phyloP scores from a whole-genome alignment of 2,329 filamentous ascomycete genomes.

The Didymella sp. region DNA sequence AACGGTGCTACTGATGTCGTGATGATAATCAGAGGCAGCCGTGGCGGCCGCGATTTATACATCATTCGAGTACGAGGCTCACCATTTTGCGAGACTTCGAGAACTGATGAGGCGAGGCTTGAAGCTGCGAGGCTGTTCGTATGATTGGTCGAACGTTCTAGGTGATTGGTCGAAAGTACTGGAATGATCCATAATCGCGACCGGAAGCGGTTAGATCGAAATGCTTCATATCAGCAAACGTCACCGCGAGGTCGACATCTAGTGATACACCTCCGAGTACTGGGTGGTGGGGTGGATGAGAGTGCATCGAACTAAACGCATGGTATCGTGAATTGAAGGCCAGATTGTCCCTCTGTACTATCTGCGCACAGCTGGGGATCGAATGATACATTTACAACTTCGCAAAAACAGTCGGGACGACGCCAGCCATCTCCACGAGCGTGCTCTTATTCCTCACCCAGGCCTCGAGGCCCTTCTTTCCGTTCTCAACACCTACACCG shows the following conservation, averaged over 20 bases:
- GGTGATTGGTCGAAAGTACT: constrained; percentile 17
- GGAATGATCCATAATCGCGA: constrained; percentile 8
- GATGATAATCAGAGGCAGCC: background rate
- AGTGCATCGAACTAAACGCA: background rate
- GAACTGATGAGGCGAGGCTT: background rate
- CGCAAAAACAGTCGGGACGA: constrained; percentile 72
- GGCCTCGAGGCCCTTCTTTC: constrained; percentile 75
- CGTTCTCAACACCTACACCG: constrained; percentile 87
- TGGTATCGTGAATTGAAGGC: background rate
- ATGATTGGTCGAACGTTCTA: constrained; percentile 22
- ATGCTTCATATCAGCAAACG: background rate
- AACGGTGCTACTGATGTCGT: background rate
- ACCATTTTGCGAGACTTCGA: background rate
- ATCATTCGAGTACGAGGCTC: background rate
- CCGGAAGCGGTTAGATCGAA: background rate
- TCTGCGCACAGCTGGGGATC: background rate
- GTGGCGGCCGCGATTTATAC: constrained; percentile 1
- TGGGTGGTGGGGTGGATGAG: background rate
- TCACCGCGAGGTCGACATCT: background rate
- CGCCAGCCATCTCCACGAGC: constrained; percentile 78
- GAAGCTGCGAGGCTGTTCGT: constrained; percentile 13
- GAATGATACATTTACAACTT: constrained; percentile 31
- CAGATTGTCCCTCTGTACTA: background rate
- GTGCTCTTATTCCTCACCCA: constrained; percentile 91
- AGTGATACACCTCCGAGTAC: background rate